Base-by-base conservation (phyloP, 257 asterid species). In the Petunia secreta region DNA sequence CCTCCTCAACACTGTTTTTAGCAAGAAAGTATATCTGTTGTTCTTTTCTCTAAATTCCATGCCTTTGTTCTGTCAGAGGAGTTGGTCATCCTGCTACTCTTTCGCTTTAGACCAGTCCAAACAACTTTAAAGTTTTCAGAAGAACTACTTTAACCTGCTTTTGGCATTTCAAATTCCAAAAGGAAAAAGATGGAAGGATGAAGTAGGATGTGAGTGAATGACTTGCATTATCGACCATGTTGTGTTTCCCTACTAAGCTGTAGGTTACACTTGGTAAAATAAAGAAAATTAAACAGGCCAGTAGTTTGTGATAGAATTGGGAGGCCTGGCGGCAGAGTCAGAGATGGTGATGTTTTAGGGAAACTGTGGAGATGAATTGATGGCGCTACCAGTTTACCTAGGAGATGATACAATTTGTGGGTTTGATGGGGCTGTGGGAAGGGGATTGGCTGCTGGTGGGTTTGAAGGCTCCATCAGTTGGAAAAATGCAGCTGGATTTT, bases 61-160 rank as follows among this genome's bases (percentile, higher is more conserved):
- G 9, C 10, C 38, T 38, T 2, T 64, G 4, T 11, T 39, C 48
- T 38, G 71, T 38, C 46, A 63, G 4, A 0, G 4, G 25, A 63
- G 4, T 63, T 11, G 10, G 25, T 37, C 38, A 39, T 60, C 66
- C 14, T 25, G 66, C 34, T 60, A 60, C 2, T 37, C 7, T 13
- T 63, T 63, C 69, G 37, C 69, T 38, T 63, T 63, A 37, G 43
- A 63, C 46, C 44, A 11, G 38, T 63, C 69, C 69, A 37, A 63
- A 63, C 16, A 63, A 6, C 69, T 37, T 37, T 37, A 63, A 5
- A 4, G 8, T 11, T 38, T 8, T 37, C 25, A 9, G 48, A 9
- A 64, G 48, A 11, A 39, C 25, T 64, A 5, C 8, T 64, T 64
- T 38, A 37, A 64, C 71, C 71, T 39, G 46, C 48, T 64, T 63